phyloP scores from a whole-genome alignment of 306 rosid genomes.

The Casuarina cunninghamiana region DNA sequence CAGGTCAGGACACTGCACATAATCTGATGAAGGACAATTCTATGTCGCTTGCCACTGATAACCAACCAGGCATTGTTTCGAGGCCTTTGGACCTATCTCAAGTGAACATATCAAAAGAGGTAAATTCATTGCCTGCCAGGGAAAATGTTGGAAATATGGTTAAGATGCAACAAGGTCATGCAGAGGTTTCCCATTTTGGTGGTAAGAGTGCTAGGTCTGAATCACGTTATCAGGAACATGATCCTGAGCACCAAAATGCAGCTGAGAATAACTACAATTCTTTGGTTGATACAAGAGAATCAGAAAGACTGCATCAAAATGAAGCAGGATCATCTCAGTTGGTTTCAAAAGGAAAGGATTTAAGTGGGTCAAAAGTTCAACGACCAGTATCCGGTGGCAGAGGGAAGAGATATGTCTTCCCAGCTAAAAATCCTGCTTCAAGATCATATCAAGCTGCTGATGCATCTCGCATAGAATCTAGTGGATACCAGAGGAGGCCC shows the following conservation, averaged over 20 bases:
- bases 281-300: constrained; percentile 43
- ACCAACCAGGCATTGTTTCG: constrained; percentile 42
- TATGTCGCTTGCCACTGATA: constrained; percentile 41
- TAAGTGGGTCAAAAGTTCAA: constrained; percentile 46
- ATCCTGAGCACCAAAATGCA: constrained; percentile 42
- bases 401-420: constrained; percentile 63
- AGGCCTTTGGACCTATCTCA: constrained; percentile 52
- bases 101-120: constrained; percentile 30
- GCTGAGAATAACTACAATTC: constrained; percentile 36
- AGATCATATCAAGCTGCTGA: constrained; percentile 53
- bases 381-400: constrained; percentile 57
- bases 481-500: constrained; percentile 67
- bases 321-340: constrained; percentile 42
- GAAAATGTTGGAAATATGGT: constrained; percentile 43
- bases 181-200: constrained; percentile 38
- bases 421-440: constrained; percentile 67
- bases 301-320: constrained; percentile 41
- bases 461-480: constrained; percentile 41
- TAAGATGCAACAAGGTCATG: constrained; percentile 44
- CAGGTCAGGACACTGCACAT: constrained; percentile 49
- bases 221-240: constrained; percentile 40
- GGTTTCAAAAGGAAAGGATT: constrained; percentile 48
- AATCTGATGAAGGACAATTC: constrained; percentile 43
- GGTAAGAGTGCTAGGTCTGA: constrained; percentile 42
- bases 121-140: constrained; percentile 29